Conservation (phyloP, 2,329 filamentous ascomycete species). For the Ceratocystis lukuohia region DNA sequence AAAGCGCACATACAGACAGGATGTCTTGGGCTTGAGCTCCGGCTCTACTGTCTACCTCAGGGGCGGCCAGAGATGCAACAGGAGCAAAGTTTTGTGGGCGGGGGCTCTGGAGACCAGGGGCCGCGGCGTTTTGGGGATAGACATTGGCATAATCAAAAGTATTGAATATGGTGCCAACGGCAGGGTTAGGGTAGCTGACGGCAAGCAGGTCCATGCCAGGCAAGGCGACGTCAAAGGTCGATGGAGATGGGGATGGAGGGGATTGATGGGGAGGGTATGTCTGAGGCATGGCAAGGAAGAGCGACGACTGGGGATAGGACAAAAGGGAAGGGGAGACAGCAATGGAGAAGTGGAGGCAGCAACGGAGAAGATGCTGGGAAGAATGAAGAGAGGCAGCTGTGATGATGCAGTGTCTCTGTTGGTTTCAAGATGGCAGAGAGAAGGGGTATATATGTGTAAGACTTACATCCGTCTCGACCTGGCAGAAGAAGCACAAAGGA, state of each 20-base stretch:
- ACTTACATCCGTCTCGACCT: too few relatives aligned
- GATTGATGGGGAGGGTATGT: neutral
- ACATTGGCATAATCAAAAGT: neutral
- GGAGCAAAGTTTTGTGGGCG: neutral
- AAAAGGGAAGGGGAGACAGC: neutral
- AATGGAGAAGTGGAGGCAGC: neutral
- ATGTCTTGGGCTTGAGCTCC: neutral
- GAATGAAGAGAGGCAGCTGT: neutral
- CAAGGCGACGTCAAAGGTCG: neutral
- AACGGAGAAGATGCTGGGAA: neutral
- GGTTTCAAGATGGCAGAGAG: too few relatives aligned
- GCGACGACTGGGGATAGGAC: neutral
- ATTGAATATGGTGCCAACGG: neutral
- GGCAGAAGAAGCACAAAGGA: too few relatives aligned
- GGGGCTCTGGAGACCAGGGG: neutral
- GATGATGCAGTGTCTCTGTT: too few relatives aligned
- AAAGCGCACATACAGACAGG: neutral
- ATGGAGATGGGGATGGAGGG: neutral
- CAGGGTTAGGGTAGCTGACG: neutral
- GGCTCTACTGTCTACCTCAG: neutral
- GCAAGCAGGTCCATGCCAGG: neutral
- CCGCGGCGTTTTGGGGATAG: neutral
- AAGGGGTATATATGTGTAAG: too few relatives aligned
- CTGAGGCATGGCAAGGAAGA: neutral
- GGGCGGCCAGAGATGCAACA: neutral